Evolutionary conservation across 768 basidiomycete genomes (phyloP).

Genomic region (Pholiota microspora): DNA sequence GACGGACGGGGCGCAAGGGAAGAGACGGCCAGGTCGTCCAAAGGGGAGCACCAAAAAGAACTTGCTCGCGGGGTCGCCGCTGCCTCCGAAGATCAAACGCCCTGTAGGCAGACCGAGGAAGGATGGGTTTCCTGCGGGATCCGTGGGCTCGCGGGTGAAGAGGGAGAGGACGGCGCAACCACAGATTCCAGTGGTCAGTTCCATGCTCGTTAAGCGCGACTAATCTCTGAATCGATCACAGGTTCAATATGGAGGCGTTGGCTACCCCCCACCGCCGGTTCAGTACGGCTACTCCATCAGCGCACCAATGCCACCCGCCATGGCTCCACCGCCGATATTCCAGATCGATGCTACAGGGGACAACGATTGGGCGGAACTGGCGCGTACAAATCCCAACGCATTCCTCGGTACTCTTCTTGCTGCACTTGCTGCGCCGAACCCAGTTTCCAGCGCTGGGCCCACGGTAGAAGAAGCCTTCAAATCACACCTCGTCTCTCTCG

Average conservation of each 20-base stretch:
- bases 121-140: slow-evolving; percentile 79
- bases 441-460: slow-evolving; percentile 57
- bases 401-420: slow-evolving; percentile 59
- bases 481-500: slow-evolving; percentile 67
- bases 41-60: slow-evolving; percentile 80
- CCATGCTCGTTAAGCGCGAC: slow-evolving; percentile 3
- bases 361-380: slow-evolving; percentile 66
- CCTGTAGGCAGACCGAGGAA: slow-evolving; percentile 82
- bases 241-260: slow-evolving; percentile 21
- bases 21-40: slow-evolving; percentile 74
- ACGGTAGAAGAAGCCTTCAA: slow-evolving; percentile 78
- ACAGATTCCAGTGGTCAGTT: slow-evolving; percentile 10
- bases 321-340: slow-evolving; percentile 29
- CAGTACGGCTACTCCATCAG: slow-evolving; percentile 26
- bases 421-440: slow-evolving; percentile 61
- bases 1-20: slow-evolving; percentile 22
- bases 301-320: slow-evolving; percentile 21
- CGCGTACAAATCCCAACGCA: slow-evolving; percentile 50
- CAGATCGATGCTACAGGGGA: slow-evolving; percentile 47
- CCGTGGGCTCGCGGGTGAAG: slow-evolving; percentile 47
- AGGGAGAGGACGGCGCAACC: slow-evolving; percentile 22
- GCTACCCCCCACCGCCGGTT: slow-evolving; percentile 20
- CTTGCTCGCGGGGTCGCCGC: slow-evolving; percentile 28
- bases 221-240: slow-evolving; percentile 2
- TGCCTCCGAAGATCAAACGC: slow-evolving; percentile 61